Percentiles rank a stretch among this genome's conserved stretches.
Evolutionary conservation across 495 filamentous ascomycete species (phyloP).

Genomic region (Sabuloglossum arenarium): DNA sequence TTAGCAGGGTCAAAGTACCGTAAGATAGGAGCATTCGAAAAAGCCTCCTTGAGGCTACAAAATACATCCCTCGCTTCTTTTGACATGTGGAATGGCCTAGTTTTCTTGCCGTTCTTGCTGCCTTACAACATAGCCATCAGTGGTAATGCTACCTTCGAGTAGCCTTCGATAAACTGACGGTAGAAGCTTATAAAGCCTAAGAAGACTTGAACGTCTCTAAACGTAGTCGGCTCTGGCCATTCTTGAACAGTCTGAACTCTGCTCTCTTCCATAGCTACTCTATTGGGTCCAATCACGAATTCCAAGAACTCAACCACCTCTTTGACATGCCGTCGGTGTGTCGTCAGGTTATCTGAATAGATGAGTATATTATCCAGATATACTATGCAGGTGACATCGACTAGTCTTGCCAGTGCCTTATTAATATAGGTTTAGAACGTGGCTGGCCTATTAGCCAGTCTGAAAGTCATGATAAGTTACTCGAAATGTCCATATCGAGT

Average conservation of each 20-base stretch:
- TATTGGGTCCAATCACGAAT: not conserved
- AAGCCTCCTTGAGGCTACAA: not conserved
- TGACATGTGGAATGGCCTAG: not conserved
- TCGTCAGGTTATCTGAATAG: not conserved
- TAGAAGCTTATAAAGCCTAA: too few species aligned
- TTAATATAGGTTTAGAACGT: conserved; percentile 9
- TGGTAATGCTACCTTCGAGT: too few species aligned
- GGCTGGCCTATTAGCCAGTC: conserved; percentile 9
- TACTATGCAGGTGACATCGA: too few species aligned
- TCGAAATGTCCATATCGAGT: conserved; percentile 7
- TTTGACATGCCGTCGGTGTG: not conserved
- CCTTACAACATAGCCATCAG: too few species aligned
- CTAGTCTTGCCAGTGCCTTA: not conserved
- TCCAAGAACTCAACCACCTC: not conserved
- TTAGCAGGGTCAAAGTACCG: too few species aligned
- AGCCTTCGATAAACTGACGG: too few species aligned
- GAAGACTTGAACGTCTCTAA: not conserved
- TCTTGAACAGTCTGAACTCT: not conserved
- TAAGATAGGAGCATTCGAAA: not conserved
- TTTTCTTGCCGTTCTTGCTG: not conserved
- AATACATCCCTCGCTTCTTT: not conserved
- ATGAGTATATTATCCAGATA: not conserved
- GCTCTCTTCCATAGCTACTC: conserved; percentile 1
- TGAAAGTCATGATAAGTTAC: conserved; percentile 9
- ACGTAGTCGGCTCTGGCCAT: not conserved